phyloP scores from a whole-genome alignment of 306 rosid species.

The Rosa rugosa region DNA sequence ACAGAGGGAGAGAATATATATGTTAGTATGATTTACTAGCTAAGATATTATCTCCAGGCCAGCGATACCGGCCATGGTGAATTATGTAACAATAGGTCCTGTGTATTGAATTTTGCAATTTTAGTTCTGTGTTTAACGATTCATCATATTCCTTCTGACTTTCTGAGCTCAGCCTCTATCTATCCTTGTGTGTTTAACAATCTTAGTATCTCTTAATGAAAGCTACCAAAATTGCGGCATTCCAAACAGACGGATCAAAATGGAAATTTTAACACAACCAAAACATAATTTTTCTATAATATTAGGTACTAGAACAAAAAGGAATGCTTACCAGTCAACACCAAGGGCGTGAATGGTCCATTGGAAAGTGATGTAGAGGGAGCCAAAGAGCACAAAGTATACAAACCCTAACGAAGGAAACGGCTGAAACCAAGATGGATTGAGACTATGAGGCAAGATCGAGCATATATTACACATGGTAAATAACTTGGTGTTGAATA shows the following conservation, averaged over 20 bases:
- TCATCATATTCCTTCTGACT: background rate
- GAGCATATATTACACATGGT: background rate
- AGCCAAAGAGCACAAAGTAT: slow-evolving; percentile 57
- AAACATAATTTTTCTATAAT: background rate
- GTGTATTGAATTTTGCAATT: background rate
- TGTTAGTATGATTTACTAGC: background rate
- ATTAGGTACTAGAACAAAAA: background rate
- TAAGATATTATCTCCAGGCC: background rate
- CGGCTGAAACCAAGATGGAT: slow-evolving; percentile 38
- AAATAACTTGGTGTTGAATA: background rate
- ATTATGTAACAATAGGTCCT: background rate
- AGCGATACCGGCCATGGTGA: background rate
- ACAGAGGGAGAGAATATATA: background rate
- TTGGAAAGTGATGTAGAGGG: slow-evolving; percentile 47
- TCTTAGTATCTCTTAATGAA: background rate
- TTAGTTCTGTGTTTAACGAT: background rate
- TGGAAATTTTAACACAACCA: background rate
- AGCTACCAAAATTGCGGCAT: background rate
- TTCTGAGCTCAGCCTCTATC: background rate
- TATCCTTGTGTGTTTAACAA: background rate
- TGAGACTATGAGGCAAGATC: background rate
- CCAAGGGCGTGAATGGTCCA: slow-evolving; percentile 56
- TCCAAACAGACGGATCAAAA: background rate
- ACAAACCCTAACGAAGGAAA: slow-evolving; percentile 57
- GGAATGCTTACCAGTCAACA: slow-evolving; percentile 27